These are phyloP conservation scores for Candida orba DNA, from an alignment of 805 yeast genomes.

Conservation along the genomic window DNA sequence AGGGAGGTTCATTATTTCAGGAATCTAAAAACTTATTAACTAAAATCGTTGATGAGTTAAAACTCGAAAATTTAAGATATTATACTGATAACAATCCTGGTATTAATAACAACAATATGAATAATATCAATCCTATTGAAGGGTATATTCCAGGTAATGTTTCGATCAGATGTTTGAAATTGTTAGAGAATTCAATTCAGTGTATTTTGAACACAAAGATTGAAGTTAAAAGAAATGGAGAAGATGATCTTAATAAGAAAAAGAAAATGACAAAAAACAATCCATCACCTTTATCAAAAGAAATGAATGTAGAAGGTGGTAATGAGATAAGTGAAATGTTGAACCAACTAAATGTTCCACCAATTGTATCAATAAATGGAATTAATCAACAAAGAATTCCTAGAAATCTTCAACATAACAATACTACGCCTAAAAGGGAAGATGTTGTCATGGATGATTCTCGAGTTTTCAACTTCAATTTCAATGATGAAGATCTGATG, in stretches of 20 bases:
- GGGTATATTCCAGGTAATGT: conserved; percentile 53
- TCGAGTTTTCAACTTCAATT: neutral
- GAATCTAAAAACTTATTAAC: conserved; percentile 54
- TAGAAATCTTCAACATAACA: conserved; percentile 2
- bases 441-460: neutral
- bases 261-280: conserved; percentile 5
- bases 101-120: conserved; percentile 11
- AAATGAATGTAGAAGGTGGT: conserved; percentile 1
- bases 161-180: conserved; percentile 46
- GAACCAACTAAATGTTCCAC: conserved; percentile 22
- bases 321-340: conserved; percentile 21
- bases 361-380: conserved; percentile 15
- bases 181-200: conserved; percentile 53
- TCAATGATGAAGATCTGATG: conserved; percentile 8
- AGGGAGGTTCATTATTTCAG: conserved; percentile 74
- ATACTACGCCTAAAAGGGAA: conserved; percentile 4
- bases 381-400: conserved; percentile 7
- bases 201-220: conserved; percentile 43
- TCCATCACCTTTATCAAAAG: conserved; percentile 12
- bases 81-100: conserved; percentile 1
- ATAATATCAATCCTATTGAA: conserved; percentile 3
- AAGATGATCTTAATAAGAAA: conserved; percentile 6
- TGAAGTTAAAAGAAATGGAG: conserved; percentile 2
- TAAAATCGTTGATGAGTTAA: conserved; percentile 43
- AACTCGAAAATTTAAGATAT: conserved; percentile 34